Conservation (phyloP, 768 basidiomycete species). For the Leccinellum albellum region DNA sequence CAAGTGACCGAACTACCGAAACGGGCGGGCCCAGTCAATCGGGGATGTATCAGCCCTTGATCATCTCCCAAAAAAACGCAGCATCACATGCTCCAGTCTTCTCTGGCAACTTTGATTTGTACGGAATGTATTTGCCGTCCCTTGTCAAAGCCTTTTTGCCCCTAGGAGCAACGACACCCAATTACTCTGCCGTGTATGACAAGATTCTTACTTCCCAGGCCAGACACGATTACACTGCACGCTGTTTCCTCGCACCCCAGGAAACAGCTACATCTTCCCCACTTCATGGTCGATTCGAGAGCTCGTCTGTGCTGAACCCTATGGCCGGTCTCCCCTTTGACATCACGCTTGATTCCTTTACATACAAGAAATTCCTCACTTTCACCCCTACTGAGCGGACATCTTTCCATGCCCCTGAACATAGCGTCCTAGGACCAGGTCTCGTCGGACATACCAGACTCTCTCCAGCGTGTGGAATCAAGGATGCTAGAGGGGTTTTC, state of each 20-base stretch:
- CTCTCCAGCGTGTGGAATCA: conserved; percentile 30
- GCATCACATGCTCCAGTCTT: conserved; percentile 12
- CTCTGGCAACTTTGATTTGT: conserved; percentile 39
- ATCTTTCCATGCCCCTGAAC: conserved; percentile 25
- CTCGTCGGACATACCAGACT: conserved; percentile 28
- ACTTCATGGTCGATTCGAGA: conserved; percentile 24
- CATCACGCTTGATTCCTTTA: conserved; percentile 24
- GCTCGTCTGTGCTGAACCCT: conserved; percentile 29
- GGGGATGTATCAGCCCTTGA: conserved; percentile 4
- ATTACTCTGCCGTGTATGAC: conserved; percentile 33
- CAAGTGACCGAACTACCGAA: neutral
- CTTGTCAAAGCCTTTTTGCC: conserved; percentile 33
- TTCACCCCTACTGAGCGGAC: conserved; percentile 27
- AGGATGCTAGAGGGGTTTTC: conserved; percentile 31
- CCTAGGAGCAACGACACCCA: conserved; percentile 19
- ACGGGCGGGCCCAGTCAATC: neutral
- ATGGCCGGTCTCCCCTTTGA: conserved; percentile 36
- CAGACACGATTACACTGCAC: conserved; percentile 36
- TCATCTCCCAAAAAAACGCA: conserved; percentile 5
- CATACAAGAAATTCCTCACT: conserved; percentile 21
- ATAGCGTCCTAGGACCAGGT: conserved; percentile 23
- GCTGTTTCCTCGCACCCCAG: conserved; percentile 23
- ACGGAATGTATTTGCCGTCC: conserved; percentile 37
- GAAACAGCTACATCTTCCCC: conserved; percentile 9
- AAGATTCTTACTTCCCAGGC: conserved; percentile 37